These are phyloP conservation scores for Nepenthes alata DNA, from an alignment of 179 eudicot genomes.

Conservation along the genomic window DNA sequence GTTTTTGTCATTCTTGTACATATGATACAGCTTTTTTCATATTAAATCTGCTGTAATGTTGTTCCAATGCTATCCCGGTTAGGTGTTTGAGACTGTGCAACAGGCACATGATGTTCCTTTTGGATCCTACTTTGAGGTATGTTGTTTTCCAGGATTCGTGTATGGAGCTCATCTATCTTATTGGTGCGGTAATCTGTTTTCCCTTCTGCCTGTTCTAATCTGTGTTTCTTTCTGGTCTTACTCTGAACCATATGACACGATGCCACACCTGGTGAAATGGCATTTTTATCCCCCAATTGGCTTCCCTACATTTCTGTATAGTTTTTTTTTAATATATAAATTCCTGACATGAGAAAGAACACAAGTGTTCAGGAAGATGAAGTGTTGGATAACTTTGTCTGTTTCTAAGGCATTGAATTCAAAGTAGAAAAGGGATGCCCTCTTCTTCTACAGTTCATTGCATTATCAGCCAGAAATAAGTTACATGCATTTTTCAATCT, in stretches of 20 bases:
- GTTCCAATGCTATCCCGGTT: conserved; percentile 4
- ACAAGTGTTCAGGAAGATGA: no score
- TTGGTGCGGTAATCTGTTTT: not conserved
- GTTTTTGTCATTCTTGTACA: not conserved
- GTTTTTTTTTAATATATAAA: no score
- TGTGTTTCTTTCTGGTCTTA: no score
- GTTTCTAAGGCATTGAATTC: not conserved
- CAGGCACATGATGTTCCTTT: conserved; percentile 98
- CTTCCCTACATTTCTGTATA: no score
- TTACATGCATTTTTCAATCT: no score
- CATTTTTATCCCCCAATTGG: no score
- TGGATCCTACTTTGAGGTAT: conserved; percentile 90
- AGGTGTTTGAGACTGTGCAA: conserved; percentile 94
- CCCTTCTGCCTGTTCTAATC: not conserved
- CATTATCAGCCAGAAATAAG: no score
- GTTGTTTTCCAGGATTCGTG: not conserved
- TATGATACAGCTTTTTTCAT: not conserved
- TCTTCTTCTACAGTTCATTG: not conserved
- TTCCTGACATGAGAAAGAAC: no score
- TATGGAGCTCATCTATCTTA: not conserved
- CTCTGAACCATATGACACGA: no score
- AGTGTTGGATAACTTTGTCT: no score
- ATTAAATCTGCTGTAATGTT: not conserved
- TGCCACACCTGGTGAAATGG: no score
- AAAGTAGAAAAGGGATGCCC: not conserved